Percentiles rank a stretch among this genome's conserved stretches.
Conservation (phyloP, 163 green algal genomes). For the Chlorella variabilis region DNA sequence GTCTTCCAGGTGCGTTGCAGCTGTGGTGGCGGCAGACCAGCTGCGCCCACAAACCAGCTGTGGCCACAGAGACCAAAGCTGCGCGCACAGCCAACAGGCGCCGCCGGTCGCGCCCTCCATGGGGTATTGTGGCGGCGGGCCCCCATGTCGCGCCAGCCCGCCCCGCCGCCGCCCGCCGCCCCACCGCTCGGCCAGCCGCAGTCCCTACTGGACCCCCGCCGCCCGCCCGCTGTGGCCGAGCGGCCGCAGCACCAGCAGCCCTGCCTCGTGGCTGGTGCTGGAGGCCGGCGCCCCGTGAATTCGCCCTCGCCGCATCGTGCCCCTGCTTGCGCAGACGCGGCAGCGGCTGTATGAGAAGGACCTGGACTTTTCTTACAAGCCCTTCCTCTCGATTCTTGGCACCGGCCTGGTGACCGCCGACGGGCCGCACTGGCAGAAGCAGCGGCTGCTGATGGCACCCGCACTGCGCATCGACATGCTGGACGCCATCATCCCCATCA, state of each 20-base stretch:
- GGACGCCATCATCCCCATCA: constrained; percentile 88
- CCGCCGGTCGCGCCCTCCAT: no score
- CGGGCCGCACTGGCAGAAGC: constrained; percentile 90
- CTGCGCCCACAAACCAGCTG: neutral
- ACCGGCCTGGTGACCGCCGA: constrained; percentile 93
- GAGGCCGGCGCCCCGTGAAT: no score
- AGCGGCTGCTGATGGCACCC: constrained; percentile 88
- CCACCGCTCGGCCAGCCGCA: no score
- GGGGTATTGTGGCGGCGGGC: no score
- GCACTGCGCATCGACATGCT: constrained; percentile 92
- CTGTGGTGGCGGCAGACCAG: neutral
- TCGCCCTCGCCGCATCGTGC: neutral
- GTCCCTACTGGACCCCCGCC: no score
- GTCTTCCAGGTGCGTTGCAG: constrained; percentile 73
- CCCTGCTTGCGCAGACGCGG: constrained; percentile 59
- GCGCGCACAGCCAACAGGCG: no score
- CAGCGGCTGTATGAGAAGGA: constrained; percentile 95
- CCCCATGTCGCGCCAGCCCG: neutral
- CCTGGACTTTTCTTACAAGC: constrained; percentile 85
- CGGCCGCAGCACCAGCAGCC: no score
- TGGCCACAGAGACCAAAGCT: no score
- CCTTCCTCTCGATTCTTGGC: constrained; percentile 94
- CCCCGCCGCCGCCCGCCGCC: no score
- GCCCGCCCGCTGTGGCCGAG: no score
- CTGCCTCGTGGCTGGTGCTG: no score